Percentiles rank a stretch among this genome's conserved stretches.
phyloP scores from a whole-genome alignment of 1,284 basidiomycete genomes.

The Trametes pubescens region DNA sequence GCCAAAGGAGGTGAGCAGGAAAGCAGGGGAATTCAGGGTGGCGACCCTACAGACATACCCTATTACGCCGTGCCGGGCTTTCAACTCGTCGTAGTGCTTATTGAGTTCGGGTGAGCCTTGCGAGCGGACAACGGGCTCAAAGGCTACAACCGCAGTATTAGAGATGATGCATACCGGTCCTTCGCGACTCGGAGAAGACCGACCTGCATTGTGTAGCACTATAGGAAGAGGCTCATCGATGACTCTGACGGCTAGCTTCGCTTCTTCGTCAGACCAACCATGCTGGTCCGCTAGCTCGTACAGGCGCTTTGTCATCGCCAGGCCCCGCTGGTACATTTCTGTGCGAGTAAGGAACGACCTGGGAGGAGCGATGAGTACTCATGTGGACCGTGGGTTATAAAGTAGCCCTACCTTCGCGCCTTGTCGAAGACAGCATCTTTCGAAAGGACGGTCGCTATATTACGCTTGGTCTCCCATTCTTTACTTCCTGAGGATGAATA shows the following conservation, averaged over 20 bases:
- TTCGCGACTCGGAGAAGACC: constrained; percentile 37
- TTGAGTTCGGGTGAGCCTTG: constrained; percentile 63
- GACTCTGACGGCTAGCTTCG: constrained; percentile 50
- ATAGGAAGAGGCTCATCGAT: constrained; percentile 64
- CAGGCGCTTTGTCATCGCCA: constrained; percentile 62
- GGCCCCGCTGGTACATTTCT: constrained; percentile 57
- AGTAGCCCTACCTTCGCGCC: constrained; percentile 52
- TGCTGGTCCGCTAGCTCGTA: constrained; percentile 63
- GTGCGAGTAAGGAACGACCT: constrained; percentile 62
- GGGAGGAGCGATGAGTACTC: not conserved
- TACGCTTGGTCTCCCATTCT: constrained; percentile 57
- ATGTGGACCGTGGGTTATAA: no score
- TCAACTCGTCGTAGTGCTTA: constrained; percentile 57
- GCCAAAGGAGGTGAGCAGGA: not conserved
- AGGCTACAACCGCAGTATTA: constrained; percentile 50
- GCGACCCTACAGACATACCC: constrained; percentile 46
- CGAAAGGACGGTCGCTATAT: constrained; percentile 58
- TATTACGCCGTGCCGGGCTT: constrained; percentile 64
- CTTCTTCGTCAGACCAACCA: constrained; percentile 60
- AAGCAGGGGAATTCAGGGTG: no score
- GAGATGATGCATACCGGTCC: not conserved
- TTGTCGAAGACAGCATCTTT: constrained; percentile 74
- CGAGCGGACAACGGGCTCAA: constrained; percentile 70
- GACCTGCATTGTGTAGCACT: constrained; percentile 63
- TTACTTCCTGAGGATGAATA: constrained; percentile 48